These are phyloP conservation scores for Comarum palustre DNA, from an alignment of 306 rosid genomes.

Conservation along the genomic window DNA sequence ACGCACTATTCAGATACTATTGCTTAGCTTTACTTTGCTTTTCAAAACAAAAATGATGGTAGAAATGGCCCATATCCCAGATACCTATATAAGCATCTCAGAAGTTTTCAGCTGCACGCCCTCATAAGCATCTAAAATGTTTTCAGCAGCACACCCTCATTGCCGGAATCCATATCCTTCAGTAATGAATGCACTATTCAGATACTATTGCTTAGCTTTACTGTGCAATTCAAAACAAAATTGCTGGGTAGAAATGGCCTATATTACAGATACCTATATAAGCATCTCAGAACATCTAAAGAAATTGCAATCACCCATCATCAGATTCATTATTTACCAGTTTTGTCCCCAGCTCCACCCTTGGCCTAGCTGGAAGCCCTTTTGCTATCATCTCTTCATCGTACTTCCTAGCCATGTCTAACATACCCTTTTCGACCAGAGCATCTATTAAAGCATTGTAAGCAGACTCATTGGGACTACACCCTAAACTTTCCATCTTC, in stretches of 20 bases:
- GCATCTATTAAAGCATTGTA: slow-evolving; percentile 86
- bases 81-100: too few species aligned
- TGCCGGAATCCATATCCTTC: background rate
- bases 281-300: background rate
- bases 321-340: slow-evolving; percentile 23
- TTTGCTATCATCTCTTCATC: slow-evolving; percentile 79
- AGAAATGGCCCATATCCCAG: too few species aligned
- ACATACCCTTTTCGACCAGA: slow-evolving; percentile 72
- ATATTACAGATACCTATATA: background rate
- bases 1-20: too few species aligned
- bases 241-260: background rate
- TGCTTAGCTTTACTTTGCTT: too few species aligned
- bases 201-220: background rate
- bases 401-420: slow-evolving; percentile 66
- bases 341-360: slow-evolving; percentile 63
- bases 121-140: too few species aligned
- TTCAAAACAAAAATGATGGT: too few species aligned
- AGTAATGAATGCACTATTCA: background rate
- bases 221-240: background rate
- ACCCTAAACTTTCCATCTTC: slow-evolving; percentile 68
- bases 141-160: background rate
- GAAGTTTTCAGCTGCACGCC: too few species aligned
- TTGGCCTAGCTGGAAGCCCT: slow-evolving; percentile 82
- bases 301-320: slow-evolving; percentile 25
- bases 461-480: slow-evolving; percentile 74